Evolutionary conservation across 2,329 filamentous ascomycete genomes (phyloP).

Genomic region (Fusarium subtropicale): DNA sequence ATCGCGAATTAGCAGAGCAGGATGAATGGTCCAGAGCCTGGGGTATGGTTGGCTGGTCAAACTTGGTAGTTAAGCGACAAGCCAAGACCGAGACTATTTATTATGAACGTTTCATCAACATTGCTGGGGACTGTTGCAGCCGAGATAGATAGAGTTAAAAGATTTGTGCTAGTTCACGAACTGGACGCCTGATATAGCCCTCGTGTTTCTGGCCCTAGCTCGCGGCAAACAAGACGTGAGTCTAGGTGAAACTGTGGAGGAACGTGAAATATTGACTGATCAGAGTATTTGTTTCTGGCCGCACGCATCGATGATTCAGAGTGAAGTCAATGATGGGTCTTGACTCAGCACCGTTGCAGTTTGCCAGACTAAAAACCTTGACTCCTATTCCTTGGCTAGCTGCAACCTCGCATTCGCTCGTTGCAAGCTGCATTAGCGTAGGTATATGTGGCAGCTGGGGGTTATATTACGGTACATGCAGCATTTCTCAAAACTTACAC

Average conservation of each 20-base stretch:
- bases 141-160: conserved; percentile 13
- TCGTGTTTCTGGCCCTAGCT: conserved; percentile 29
- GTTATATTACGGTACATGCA: conserved; percentile 7
- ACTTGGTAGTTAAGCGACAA: background rate
- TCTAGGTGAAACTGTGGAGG: conserved; percentile 35
- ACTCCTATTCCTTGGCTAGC: conserved; percentile 25
- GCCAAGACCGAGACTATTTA: conserved; percentile 4
- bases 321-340: conserved; percentile 16
- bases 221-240: conserved; percentile 25
- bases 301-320: conserved; percentile 26
- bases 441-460: conserved; percentile 15
- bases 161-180: conserved; percentile 8
- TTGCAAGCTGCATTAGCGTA: conserved; percentile 24
- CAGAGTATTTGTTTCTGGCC: conserved; percentile 25
- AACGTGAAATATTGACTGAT: conserved; percentile 35
- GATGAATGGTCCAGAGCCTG: conserved; percentile 12
- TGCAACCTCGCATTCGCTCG: conserved; percentile 25
- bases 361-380: conserved; percentile 3
- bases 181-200: conserved; percentile 8
- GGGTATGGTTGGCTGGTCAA: conserved; percentile 23
- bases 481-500: conserved; percentile 25
- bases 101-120: conserved; percentile 23
- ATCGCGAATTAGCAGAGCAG: background rate
- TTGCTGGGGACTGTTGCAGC: conserved; percentile 14
- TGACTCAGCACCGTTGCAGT: conserved; percentile 13